Base-by-base conservation (phyloP, 2,329 filamentous ascomycete species). In the Juglanconis oblonga region DNA sequence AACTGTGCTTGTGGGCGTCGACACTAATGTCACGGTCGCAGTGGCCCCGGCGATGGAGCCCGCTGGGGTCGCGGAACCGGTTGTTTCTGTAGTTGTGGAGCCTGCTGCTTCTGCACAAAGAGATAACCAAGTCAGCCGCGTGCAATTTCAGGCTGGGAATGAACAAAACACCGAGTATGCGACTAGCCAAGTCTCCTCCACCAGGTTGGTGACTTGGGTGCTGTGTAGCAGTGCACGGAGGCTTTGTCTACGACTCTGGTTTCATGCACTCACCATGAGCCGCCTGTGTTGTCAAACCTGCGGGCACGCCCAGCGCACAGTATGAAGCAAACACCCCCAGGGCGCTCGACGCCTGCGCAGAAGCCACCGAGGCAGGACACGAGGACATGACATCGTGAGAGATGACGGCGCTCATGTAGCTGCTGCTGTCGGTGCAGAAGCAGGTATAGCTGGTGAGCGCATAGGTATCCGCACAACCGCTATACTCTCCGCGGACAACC, bases 391-490 rank as follows among this genome's bases (percentile, higher is more conserved):
- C 59, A 5, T 45, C 56, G 14, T 35, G 42, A 5, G 59, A 56
- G 49, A 65, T 65, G n/a, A 61, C 52, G 6, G 17, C 52, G 13
- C 44, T 56, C 40, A 66, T 64, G 17, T 38, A 52, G n/a, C 49
- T 55, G 31, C 51, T 59, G 55, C 58, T 63, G 24, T 51, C 53
- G 35, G 58, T 62, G 58, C 65, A 67, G 58, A 67, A 67, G 45
- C 65, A 67, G 11, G 42, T 53, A 29, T 59, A 67, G 14, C 61
- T 64, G 7, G 65, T 67, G n/a, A 53, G 48, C 7, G 50, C 52
- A 5, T 57, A 40, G 14, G 51, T 57, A 53, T 67, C 65, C 10
- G 62, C 62, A 36, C 64, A 67, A 29, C 65, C 65, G 14, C 58
- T 55, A 10, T 32, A 54, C 54, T 64, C 58, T 29, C 53, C 55